A percentile compares a stretch with the other conserved stretches of the same genome.
Evolutionary conservation across 768 basidiomycete species (phyloP).

Genomic region (Lentinula sp.): DNA sequence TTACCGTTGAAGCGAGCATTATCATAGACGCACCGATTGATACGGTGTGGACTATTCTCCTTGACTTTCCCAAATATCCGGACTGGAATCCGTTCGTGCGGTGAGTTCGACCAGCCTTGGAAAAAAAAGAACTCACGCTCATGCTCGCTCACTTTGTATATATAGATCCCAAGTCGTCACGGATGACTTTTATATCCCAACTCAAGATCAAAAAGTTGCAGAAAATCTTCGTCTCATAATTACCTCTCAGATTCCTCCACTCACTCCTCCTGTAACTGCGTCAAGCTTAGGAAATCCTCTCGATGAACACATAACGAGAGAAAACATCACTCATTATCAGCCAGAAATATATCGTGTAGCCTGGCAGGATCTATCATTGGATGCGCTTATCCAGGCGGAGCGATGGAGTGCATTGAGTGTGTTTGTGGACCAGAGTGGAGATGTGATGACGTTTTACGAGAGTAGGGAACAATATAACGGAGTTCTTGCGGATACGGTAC

Average conservation of each 20-base stretch:
- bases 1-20: conserved; percentile 27
- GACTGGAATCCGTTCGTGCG: conserved; percentile 41
- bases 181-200: conserved; percentile 16
- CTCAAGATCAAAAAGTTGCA: conserved; percentile 17
- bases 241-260: conserved; percentile 24
- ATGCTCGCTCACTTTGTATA: background rate
- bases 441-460: conserved; percentile 23
- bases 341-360: conserved; percentile 16
- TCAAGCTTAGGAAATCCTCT: conserved; percentile 19
- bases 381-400: conserved; percentile 19
- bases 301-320: conserved; percentile 20
- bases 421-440: conserved; percentile 8
- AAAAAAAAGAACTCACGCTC: background rate
- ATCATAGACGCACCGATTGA: conserved; percentile 45
- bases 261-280: conserved; percentile 20
- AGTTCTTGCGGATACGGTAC: conserved; percentile 1
- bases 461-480: conserved; percentile 19
- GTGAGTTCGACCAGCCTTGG: conserved; percentile 8
- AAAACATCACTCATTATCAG: conserved; percentile 25
- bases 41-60: conserved; percentile 41
- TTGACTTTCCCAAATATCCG: conserved; percentile 44
- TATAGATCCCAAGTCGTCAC: conserved; percentile 20
- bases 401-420: conserved; percentile 22
- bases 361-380: conserved; percentile 21
- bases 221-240: conserved; percentile 19